Evolutionary conservation across 2,329 filamentous ascomycete genomes (phyloP).

Genomic region (Beauveria sp.): DNA sequence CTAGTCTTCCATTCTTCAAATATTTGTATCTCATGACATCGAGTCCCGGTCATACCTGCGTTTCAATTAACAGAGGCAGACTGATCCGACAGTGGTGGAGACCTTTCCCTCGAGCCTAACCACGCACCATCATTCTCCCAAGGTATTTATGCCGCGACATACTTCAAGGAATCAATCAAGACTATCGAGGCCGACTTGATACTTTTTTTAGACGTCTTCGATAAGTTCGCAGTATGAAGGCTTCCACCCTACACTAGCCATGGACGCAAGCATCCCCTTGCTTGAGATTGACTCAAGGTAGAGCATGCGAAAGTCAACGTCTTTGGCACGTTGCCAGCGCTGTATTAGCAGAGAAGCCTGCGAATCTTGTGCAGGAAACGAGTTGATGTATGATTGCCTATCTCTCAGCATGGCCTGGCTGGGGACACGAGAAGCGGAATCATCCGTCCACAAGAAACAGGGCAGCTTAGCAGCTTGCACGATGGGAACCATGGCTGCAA

Average conservation of each 20-base stretch:
- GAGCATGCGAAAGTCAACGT: slow-evolving; percentile 5
- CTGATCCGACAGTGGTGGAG: no score
- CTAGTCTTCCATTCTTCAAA: no score
- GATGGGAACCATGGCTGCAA: slow-evolving; percentile 4
- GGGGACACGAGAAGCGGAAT: neutral
- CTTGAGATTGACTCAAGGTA: slow-evolving; percentile 2
- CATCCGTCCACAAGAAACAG: slow-evolving; percentile 6
- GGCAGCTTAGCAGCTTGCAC: slow-evolving; percentile 2
- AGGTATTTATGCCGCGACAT: no score
- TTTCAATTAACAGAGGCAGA: no score
- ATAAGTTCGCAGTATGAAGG: neutral
- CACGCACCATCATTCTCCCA: no score
- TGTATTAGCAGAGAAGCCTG: neutral
- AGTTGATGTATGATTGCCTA: neutral
- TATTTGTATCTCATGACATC: no score
- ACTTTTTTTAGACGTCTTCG: neutral
- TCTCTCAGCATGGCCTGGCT: slow-evolving; percentile 2
- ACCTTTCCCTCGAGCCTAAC: no score
- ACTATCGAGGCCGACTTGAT: no score
- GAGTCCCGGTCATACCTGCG: no score
- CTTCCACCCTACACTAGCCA: slow-evolving; percentile 8
- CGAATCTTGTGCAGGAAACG: neutral
- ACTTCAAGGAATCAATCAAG: no score
- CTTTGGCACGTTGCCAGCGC: slow-evolving; percentile 3
- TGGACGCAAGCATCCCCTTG: slow-evolving; percentile 6